Evolutionary conservation across 1,139 yeast species (phyloP).

Genomic region (Candida sp.): DNA sequence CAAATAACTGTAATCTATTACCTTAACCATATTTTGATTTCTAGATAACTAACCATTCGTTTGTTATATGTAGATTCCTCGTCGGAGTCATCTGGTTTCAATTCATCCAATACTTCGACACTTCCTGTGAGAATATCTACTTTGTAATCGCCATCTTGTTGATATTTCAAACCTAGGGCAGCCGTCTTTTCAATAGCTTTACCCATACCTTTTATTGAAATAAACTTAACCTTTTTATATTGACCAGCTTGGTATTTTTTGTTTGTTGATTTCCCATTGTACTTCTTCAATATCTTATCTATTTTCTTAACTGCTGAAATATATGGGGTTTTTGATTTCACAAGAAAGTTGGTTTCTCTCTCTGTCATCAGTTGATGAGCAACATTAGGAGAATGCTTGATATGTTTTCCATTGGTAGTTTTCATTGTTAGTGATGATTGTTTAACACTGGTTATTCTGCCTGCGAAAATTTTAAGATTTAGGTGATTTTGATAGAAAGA

Average conservation of each 20-base stretch:
- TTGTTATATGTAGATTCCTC: conserved; percentile 33
- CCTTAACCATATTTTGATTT: conserved; percentile 46
- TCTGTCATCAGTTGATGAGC: conserved; percentile 28
- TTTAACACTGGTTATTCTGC: background rate
- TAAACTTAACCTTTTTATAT: conserved; percentile 35
- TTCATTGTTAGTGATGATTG: background rate
- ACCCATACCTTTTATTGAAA: conserved; percentile 69
- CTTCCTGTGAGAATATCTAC: conserved; percentile 58
- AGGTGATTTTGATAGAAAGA: background rate
- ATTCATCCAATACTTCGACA: conserved; percentile 63
- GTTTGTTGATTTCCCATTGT: conserved; percentile 24
- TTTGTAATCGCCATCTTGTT: conserved; percentile 38
- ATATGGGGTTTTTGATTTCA: conserved; percentile 60
- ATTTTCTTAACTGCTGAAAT: conserved; percentile 60
- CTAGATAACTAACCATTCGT: conserved; percentile 58
- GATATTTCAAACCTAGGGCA: conserved; percentile 50
- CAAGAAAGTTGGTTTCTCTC: conserved; percentile 47
- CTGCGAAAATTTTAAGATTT: conserved; percentile 1
- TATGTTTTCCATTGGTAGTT: conserved; percentile 22
- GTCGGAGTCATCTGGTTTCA: conserved; percentile 12
- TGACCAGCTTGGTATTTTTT: conserved; percentile 37
- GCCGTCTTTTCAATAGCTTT: conserved; percentile 55
- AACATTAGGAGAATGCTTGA: conserved; percentile 45
- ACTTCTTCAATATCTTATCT: conserved; percentile 40
- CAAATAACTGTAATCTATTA: background rate